Base-by-base conservation (phyloP, 2,329 filamentous ascomycete genomes). In the Purpureocillium takamizusanense region DNA sequence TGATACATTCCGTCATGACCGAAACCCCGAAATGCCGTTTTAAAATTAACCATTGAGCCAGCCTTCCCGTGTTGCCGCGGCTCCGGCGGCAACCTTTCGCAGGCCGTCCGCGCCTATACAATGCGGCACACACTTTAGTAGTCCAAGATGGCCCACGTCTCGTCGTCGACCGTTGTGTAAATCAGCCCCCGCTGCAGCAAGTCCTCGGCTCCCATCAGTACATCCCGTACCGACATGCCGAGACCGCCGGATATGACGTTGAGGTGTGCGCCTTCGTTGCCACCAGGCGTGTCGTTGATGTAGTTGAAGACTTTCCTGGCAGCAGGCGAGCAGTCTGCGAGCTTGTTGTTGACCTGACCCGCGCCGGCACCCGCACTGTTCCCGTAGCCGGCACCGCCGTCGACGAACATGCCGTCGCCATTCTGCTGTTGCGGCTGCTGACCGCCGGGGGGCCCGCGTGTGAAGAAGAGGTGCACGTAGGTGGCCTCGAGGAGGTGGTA, bases 401-500 rank as follows among this genome's bases (percentile, higher is more conserved):
- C 70, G 16, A 77, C 72, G 50, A 78, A 78, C 71, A 78, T 75
- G 56, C 67, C 61, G 43, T 72, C 65, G 40, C 62, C 57, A 28
- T 63, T 60, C 27, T 25, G 21, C 21, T 25, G 21, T 10, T 25
- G 53, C 27, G 1, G 15, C 66, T 25, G 58, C 50, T 55, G 47
- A 42, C 59, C 54, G 33, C 60, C 67, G 61, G 56, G 68, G 4
- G 80, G 74, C 1, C 88, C 89, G 33, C 78, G 76, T 12, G 81
- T 85, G 59, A 88, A 84, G 63, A 82, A 82, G 36, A 98, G 69
- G 65, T 98, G 92, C 36, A 94, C 83, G 41, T 83, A 85, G 6
- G 88, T 86, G 18, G 87, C 83, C 66, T 98, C 90, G 38, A 98
- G 78, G 47, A 95, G 65, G 63, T 97, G 92, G 59, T 87, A 94